Base-by-base conservation (phyloP, 2,329 filamentous ascomycete genomes). In the Ceratocystiopsis brevicomis region DNA sequence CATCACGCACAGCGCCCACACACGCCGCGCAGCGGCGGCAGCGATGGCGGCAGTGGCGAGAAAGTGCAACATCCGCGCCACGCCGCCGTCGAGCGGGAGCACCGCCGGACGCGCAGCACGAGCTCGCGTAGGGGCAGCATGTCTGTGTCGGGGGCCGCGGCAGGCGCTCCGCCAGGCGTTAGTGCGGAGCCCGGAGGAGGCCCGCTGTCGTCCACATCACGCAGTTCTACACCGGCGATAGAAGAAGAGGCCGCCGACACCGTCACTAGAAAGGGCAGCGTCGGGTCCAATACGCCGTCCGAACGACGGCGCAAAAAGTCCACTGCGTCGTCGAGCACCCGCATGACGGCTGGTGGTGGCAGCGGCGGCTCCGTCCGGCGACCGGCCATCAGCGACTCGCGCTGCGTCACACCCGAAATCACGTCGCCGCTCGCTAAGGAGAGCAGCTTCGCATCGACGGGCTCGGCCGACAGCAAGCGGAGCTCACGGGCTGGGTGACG, bases 361-460 rank as follows among this genome's bases (percentile, higher is more conserved):
- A 15, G 33, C 33, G 4, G 49, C 2, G 47, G 47, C 13, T 33
- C 48, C 47, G 42, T 37, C 51, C 63, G 16, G 52, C 60, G 68
- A 33, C 56, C 64, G 0, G 60, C 60, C 0, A 57, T 59, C 4
- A 19, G 33, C 19, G 69, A 73, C 40, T 66, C 65, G 4, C 57
- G 70, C 41, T 73, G 69, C 5, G 61, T 68, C 3, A 73, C 70
- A 3, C 71, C 70, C 1, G 71, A 75, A 37, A 61, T 62, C 16
- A 60, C 69, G 5, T 73, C 70, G 3, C 71, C 69, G 3, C 53
- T 75, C 46, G 65, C 67, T 8, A 61, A 59, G 42, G 68, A 69
- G 50, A 68, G 62, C 47, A 68, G 58, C 40, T 48, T 59, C n/a
- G 6, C 25, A 10, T 30, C 25, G 25, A 11, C 25, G 25, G 25